Evolutionary conservation across 2,329 filamentous ascomycete genomes (phyloP).

Genomic region (Neofusicoccum laricinum): DNA sequence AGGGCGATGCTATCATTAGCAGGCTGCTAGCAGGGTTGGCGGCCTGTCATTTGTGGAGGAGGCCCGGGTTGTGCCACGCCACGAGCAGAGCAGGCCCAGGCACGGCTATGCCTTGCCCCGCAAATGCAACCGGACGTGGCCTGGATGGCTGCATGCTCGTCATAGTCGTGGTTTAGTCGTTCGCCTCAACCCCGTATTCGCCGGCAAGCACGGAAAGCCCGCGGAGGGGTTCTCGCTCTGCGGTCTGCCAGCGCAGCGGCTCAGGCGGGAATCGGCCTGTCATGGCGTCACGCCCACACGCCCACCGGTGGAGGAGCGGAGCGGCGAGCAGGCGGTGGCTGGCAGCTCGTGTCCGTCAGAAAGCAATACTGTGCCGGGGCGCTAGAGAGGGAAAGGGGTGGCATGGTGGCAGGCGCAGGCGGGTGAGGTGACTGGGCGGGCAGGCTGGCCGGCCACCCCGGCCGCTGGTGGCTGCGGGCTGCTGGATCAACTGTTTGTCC

Average conservation of each 20-base stretch:
- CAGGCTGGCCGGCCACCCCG: neutral
- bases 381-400: neutral
- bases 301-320: too few species aligned
- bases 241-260: neutral
- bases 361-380: neutral
- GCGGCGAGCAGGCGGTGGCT: neutral
- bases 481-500: neutral
- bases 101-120: neutral
- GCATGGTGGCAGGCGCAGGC: too few species aligned
- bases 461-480: neutral
- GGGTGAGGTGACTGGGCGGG: neutral
- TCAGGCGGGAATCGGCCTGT: neutral
- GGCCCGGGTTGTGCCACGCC: neutral
- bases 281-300: neutral
- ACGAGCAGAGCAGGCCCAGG: neutral
- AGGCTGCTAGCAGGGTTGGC: neutral
- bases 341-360: neutral
- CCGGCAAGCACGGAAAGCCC: neutral
- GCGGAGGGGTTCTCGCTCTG: neutral
- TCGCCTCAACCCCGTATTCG: neutral
- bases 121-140: neutral
- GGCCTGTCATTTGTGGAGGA: conserved; percentile 8
- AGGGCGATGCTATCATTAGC: neutral
- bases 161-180: neutral
- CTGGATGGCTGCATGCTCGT: neutral